Evolutionary conservation across 2,329 filamentous ascomycete genomes (phyloP).

Genomic region (Pezizomycotina sp.): DNA sequence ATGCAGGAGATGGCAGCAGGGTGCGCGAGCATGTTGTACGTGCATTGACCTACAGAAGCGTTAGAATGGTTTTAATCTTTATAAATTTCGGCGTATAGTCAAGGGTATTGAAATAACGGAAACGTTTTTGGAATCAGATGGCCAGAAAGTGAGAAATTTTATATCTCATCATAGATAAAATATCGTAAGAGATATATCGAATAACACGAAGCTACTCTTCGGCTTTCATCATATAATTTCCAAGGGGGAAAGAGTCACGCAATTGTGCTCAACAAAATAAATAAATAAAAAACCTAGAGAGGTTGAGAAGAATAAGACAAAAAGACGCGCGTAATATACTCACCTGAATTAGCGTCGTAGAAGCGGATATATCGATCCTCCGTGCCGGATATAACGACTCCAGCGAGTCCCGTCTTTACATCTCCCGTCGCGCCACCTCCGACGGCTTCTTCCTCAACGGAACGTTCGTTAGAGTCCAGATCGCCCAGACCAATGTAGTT

Average conservation of each 20-base stretch:
- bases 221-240: no score
- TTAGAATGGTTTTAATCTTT: no score
- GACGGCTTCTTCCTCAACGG: conserved; percentile 55
- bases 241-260: no score
- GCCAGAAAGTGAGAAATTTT: no score
- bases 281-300: conserved; percentile 1
- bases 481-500: conserved; percentile 60
- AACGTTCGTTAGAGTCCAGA: conserved; percentile 38
- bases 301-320: not conserved
- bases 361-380: conserved; percentile 93
- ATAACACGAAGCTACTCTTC: no score
- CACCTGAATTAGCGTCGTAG: conserved; percentile 98
- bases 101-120: no score
- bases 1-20: conserved; percentile 82
- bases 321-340: conserved; percentile 33
- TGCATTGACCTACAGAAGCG: conserved; percentile 68
- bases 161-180: no score
- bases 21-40: conserved; percentile 96
- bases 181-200: no score
- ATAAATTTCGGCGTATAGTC: no score
- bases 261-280: conserved; percentile 1
- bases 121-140: no score
- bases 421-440: conserved; percentile 68
- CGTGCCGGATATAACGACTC: conserved; percentile 87
- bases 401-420: conserved; percentile 66